phyloP scores from a whole-genome alignment of 768 basidiomycete genomes.

The Roridomyces roridus region DNA sequence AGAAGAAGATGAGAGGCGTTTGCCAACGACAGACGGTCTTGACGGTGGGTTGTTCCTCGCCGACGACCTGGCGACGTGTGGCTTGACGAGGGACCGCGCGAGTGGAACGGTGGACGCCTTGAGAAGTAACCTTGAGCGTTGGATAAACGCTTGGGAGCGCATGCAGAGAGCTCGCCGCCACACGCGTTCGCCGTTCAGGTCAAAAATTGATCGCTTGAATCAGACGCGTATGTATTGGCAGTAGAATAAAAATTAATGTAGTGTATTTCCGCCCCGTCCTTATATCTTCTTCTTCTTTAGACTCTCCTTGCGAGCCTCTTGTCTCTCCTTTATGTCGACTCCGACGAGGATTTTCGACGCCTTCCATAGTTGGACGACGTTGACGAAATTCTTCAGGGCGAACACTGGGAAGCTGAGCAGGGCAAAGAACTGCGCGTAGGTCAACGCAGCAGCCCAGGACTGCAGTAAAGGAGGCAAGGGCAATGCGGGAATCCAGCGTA shows the following conservation, averaged over 20 bases:
- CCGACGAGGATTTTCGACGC: constrained; percentile 94
- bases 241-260: constrained; percentile 21
- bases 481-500: too few species aligned
- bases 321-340: constrained; percentile 88
- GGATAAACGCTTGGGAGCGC: constrained; percentile 19
- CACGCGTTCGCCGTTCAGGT: neutral
- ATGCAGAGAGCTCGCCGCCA: constrained; percentile 9
- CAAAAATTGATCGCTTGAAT: neutral
- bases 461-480: too few species aligned
- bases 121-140: constrained; percentile 14
- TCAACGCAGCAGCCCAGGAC: constrained; percentile 39
- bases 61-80: constrained; percentile 10
- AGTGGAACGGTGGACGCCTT: constrained; percentile 9
- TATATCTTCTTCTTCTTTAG: constrained; percentile 42
- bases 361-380: constrained; percentile 97
- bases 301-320: constrained; percentile 46
- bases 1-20: constrained; percentile 27
- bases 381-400: constrained; percentile 88
- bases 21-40: constrained; percentile 17
- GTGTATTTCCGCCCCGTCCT: constrained; percentile 27
- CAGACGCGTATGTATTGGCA: neutral
- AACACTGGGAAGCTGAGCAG: constrained; percentile 69
- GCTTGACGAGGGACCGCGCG: neutral
- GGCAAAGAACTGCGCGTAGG: constrained; percentile 82
- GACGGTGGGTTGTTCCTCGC: constrained; percentile 19